phyloP scores from a whole-genome alignment of 306 rosid species.

The Vigna reflexopilosa region DNA sequence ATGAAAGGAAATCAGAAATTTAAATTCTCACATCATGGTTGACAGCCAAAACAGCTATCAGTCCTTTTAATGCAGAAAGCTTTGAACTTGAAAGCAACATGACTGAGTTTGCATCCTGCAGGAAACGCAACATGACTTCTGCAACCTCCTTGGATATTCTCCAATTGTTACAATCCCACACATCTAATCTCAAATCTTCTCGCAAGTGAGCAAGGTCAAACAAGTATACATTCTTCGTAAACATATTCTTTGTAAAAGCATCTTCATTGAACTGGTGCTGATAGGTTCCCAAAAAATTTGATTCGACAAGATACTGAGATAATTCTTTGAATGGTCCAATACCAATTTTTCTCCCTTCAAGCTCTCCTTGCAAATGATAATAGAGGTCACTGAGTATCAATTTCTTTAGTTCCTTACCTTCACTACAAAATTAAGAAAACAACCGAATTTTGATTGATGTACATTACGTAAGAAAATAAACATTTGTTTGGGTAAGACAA shows the following conservation, averaged over 20 bases:
- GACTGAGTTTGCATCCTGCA: slow-evolving; percentile 74
- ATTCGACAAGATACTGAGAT: slow-evolving; percentile 65
- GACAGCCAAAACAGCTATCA: slow-evolving; percentile 68
- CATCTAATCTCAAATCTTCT: slow-evolving; percentile 78
- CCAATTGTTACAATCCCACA: slow-evolving; percentile 88
- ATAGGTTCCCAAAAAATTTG: slow-evolving; percentile 59
- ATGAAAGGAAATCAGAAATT: slow-evolving; percentile 33
- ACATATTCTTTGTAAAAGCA: slow-evolving; percentile 57
- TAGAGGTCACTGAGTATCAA: slow-evolving; percentile 89
- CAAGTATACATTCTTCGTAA: slow-evolving; percentile 61
- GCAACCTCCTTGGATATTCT: slow-evolving; percentile 69
- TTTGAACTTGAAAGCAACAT: slow-evolving; percentile 74
- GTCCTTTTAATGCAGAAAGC: slow-evolving; percentile 71
- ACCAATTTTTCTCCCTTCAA: slow-evolving; percentile 86
- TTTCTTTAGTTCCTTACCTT: slow-evolving; percentile 70
- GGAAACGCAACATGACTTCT: slow-evolving; percentile 71
- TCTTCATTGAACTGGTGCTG: slow-evolving; percentile 64
- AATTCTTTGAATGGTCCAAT: slow-evolving; percentile 87
- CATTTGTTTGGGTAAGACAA: slow-evolving; percentile 14
- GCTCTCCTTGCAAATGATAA: slow-evolving; percentile 93
- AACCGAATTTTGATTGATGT: slow-evolving; percentile 22
- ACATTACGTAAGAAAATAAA: slow-evolving; percentile 29
- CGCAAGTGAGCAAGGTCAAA: slow-evolving; percentile 67
- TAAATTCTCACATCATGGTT: slow-evolving; percentile 71
- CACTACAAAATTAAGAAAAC: slow-evolving; percentile 57